Evolutionary conservation across 2,329 filamentous ascomycete genomes (phyloP).

Genomic region (Exophiala sp.): DNA sequence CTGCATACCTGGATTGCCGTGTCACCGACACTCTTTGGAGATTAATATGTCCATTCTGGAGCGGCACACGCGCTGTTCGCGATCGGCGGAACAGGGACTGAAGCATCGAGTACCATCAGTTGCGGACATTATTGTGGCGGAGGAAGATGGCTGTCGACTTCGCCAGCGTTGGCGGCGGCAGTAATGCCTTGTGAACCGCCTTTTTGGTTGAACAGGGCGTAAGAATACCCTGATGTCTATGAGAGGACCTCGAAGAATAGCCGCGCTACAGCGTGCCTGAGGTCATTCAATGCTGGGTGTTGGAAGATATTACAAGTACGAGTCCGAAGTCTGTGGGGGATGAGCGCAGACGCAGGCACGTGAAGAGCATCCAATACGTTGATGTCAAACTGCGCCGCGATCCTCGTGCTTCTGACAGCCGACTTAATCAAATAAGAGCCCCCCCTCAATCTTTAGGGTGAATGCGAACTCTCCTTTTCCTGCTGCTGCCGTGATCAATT

Average conservation of each 20-base stretch:
- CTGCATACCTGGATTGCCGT: constrained; percentile 18
- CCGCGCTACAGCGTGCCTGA: no score
- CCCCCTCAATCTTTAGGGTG: background rate
- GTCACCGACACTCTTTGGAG: constrained; percentile 25
- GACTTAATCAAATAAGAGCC: background rate
- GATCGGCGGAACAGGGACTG: constrained; percentile 26
- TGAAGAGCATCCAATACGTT: no score
- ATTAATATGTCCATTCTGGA: constrained; percentile 20
- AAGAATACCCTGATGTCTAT: no score
- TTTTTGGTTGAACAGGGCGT: no score
- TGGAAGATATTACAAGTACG: no score
- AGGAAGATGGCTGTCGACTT: background rate
- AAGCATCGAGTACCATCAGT: constrained; percentile 23
- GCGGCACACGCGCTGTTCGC: constrained; percentile 26
- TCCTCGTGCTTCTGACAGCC: background rate
- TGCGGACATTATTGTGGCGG: constrained; percentile 15
- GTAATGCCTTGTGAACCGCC: background rate
- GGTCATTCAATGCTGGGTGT: no score
- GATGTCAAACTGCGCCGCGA: background rate
- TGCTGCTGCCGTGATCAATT: constrained; percentile 8
- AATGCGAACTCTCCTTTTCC: background rate
- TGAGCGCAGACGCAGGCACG: no score
- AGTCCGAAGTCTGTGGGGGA: no score
- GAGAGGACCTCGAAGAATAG: no score
- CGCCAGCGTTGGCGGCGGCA: background rate